Conservation (phyloP, 495 filamentous ascomycete genomes). For the Tricharina praecox region DNA sequence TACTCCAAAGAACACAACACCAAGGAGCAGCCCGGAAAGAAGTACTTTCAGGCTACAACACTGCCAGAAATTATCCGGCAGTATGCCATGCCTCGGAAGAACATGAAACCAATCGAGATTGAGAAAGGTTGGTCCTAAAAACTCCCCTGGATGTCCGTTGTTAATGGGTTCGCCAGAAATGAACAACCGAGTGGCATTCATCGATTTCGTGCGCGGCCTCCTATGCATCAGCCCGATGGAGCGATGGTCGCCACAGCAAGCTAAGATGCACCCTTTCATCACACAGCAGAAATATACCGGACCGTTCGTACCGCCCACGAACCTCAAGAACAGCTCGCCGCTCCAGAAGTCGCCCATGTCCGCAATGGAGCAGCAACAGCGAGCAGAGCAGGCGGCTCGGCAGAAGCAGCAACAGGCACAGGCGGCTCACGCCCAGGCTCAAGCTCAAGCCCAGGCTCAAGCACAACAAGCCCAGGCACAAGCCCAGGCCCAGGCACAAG, state of each 20-base stretch:
- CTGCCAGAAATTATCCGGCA: constrained; percentile 92
- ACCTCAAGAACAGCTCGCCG: constrained; percentile 65
- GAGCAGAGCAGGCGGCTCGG: constrained; percentile 55
- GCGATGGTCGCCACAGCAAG: constrained; percentile 94
- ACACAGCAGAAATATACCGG: constrained; percentile 95
- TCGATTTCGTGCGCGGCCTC: constrained; percentile 94
- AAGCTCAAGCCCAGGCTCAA: constrained; percentile 36
- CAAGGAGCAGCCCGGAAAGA: constrained; percentile 98
- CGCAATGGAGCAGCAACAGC: constrained; percentile 92
- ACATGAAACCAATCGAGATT: constrained; percentile 95
- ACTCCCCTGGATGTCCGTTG: background rate
- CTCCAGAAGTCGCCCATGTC: constrained; percentile 63
- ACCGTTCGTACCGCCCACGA: constrained; percentile 95
- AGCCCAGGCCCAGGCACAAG: constrained; percentile 40
- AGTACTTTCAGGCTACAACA: constrained; percentile 89
- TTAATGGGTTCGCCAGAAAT: constrained; percentile 47
- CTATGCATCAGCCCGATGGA: constrained; percentile 92
- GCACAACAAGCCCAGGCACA: constrained; percentile 38
- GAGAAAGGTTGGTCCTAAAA: constrained; percentile 60
- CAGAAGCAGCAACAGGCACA: constrained; percentile 39
- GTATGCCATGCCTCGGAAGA: constrained; percentile 96
- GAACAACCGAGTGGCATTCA: constrained; percentile 95
- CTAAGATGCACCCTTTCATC: constrained; percentile 95
- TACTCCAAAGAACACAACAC: constrained; percentile 88
- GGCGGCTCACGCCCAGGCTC: constrained; percentile 37